Evolutionary conservation across 371 early-diverging fungal genomes (phyloP).

Genomic region (Mortierella sp.): DNA sequence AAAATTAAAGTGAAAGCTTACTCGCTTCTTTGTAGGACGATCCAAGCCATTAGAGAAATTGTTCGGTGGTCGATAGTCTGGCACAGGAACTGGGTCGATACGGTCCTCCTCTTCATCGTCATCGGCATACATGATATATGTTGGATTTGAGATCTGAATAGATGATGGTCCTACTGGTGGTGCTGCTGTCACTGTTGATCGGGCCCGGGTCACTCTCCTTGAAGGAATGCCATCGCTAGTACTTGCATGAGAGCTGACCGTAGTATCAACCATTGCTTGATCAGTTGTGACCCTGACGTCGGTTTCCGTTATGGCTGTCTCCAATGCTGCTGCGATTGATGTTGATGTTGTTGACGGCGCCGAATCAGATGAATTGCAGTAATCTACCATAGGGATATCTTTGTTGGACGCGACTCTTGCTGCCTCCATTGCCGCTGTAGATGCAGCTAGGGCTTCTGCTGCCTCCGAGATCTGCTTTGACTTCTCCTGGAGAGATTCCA

Average conservation of each 20-base stretch:
- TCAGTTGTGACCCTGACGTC: no score
- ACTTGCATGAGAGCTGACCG: no score
- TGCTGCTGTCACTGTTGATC: neutral
- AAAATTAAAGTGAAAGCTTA: neutral
- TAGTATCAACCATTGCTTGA: no score
- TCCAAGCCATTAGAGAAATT: conserved; percentile 28
- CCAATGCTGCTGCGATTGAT: no score
- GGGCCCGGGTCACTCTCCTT: no score
- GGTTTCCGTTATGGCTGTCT: no score
- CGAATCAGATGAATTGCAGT: no score
- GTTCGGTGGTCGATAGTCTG: neutral
- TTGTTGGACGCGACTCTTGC: neutral
- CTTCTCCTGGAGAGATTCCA: conserved; percentile 11
- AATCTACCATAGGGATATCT: neutral
- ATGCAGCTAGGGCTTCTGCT: conserved; percentile 1
- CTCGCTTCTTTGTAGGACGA: conserved; percentile 34
- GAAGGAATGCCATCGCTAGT: no score
- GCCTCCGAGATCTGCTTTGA: conserved; percentile 1
- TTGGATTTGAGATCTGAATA: conserved; percentile 7
- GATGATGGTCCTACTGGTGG: neutral
- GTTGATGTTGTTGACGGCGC: no score
- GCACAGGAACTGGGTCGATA: conserved; percentile 7
- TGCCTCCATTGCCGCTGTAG: neutral
- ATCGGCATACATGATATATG: conserved; percentile 12
- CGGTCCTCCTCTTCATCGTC: conserved; percentile 20